Evolutionary conservation across 768 basidiomycete genomes (phyloP).

Genomic region (Mycena capillaripes): DNA sequence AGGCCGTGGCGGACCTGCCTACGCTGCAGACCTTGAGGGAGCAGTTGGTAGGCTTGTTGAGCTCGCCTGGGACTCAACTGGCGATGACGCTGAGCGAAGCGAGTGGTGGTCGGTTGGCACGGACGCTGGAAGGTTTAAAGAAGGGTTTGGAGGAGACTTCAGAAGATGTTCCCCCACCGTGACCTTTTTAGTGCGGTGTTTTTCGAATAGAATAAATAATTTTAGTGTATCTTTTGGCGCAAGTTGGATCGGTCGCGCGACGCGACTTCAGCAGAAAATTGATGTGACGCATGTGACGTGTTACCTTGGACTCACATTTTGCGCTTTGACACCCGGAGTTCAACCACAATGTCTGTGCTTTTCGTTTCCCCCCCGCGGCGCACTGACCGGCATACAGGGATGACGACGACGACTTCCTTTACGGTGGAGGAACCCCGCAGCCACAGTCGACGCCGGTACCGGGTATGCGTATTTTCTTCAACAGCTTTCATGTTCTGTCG

Average conservation of each 20-base stretch:
- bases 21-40: conserved; percentile 82
- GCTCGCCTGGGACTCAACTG: conserved; percentile 80
- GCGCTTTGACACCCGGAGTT: not conserved
- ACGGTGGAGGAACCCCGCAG: conserved; percentile 65
- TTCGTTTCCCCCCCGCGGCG: not conserved
- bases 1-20: conserved; percentile 80
- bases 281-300: not conserved
- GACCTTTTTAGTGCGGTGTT: not conserved
- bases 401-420: conserved; percentile 87
- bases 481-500: conserved; percentile 35
- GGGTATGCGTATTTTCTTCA: conserved; percentile 33
- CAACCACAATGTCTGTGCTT: conserved; percentile 30
- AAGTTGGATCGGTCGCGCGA: not conserved
- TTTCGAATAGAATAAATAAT: conserved; percentile 6
- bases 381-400: conserved; percentile 59
- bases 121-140: conserved; percentile 84
- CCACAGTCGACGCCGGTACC: conserved; percentile 48
- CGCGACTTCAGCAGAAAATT: not conserved
- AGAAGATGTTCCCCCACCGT: conserved; percentile 17
- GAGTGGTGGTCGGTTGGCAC: conserved; percentile 74
- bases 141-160: conserved; percentile 67
- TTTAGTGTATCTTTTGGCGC: not conserved
- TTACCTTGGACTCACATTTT: not conserved
- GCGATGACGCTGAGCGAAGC: conserved; percentile 79
- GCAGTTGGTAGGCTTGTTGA: conserved; percentile 89